A percentile compares a stretch with the other conserved stretches of the same genome.
These are phyloP conservation scores for Xerocomellus amylosporus DNA, from an alignment of 768 basidiomycete species.

Conservation along the genomic window DNA sequence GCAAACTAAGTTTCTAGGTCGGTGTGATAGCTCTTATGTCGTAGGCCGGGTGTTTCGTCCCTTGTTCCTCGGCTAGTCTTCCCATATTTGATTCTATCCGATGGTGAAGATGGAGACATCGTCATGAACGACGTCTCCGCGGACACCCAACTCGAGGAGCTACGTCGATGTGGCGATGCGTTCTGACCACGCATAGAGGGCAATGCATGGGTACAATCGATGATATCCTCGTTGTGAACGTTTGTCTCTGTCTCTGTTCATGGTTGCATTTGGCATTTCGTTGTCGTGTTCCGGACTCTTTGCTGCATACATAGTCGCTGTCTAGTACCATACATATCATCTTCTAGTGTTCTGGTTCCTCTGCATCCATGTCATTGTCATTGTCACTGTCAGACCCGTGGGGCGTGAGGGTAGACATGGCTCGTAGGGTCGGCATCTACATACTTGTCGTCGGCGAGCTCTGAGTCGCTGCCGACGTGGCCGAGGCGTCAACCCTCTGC, in stretches of 20 bases:
- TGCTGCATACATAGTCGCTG: conserved; percentile 4
- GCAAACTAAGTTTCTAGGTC: conserved; percentile 43
- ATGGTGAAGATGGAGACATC: conserved; percentile 42
- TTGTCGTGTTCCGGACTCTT: background rate
- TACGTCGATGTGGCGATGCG: conserved; percentile 62
- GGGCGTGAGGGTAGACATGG: too few species aligned
- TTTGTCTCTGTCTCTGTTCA: too few species aligned
- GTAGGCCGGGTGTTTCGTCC: conserved; percentile 93
- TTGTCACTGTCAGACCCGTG: too few species aligned
- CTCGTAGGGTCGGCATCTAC: too few species aligned
- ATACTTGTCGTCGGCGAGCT: conserved; percentile 1
- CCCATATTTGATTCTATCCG: conserved; percentile 69
- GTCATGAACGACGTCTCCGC: conserved; percentile 47
- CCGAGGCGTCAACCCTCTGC: conserved; percentile 1
- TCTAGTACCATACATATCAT: conserved; percentile 5
- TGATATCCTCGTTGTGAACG: too few species aligned
- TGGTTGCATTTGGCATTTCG: too few species aligned
- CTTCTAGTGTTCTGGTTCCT: conserved; percentile 8
- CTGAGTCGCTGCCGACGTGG: background rate
- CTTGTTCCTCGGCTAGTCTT: conserved; percentile 78
- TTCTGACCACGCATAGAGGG: conserved; percentile 68
- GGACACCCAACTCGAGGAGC: conserved; percentile 38
- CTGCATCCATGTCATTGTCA: conserved; percentile 11
- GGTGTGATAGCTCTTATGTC: conserved; percentile 98
- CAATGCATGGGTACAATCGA: conserved; percentile 63